Base-by-base conservation (phyloP, 1,284 basidiomycete genomes). In the Naganishia sp. region DNA sequence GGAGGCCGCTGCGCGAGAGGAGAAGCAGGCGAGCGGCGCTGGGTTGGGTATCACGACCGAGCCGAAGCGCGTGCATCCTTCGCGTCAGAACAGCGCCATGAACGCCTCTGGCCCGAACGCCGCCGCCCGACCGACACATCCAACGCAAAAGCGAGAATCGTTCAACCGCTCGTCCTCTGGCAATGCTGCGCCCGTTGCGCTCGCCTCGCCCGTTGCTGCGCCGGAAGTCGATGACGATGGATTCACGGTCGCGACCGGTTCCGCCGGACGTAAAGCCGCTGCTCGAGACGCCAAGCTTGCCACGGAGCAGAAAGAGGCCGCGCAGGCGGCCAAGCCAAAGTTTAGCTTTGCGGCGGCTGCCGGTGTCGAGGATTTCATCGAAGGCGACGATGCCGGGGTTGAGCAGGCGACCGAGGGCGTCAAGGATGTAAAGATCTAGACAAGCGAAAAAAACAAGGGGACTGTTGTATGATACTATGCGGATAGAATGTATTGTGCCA, bases 321-420 rank as follows among this genome's bases (percentile, higher is more conserved):
- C 62, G 42, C 51, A 25, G n/a, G 52, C 43, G 23, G 71, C 71
- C 46, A 63, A 72, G 51, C 68, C 70, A 10, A 72, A 72, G 35
- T 80, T 80, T 69, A 74, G 72, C 35, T 80, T 79, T 65, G 76
- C 77, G 2, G 74, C 74, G 17, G 77, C 76, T 21, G 76, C 75
- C 2, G 67, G 67, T 3, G 42, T 70, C 41, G 56, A 72, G 35
- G 72, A 70, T 53, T 68, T 68, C 45, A 67, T 69, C 28, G 71
- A 73, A 42, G 72, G 61, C 7, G 69, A 60, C 5, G 71, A 67
- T 9, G 71, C 71, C n/a, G 56, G 45, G 46, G 70, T 68, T 15
- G 70, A 73, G 46, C 71, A 70, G 32, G 69, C 72, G 21, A 70
- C 70, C 32, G 73, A 75, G 57, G 67, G 70, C 53, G 73, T 74